phyloP scores from a whole-genome alignment of 805 yeast genomes.

The Debaryomyces maramus region DNA sequence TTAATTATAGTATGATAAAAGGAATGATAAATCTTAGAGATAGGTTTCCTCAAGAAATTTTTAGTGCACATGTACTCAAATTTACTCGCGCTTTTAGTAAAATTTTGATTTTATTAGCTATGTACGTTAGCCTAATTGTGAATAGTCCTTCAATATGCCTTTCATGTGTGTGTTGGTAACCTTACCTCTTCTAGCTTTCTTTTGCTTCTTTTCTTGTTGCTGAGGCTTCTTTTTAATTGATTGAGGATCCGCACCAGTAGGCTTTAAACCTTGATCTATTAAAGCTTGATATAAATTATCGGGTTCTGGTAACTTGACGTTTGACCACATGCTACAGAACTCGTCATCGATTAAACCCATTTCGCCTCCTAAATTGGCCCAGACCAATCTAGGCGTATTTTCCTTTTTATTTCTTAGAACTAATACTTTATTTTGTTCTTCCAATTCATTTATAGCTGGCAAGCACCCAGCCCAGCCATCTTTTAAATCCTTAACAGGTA shows the following conservation, averaged over 20 bases:
- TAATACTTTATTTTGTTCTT: constrained; percentile 70
- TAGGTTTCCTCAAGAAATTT: constrained; percentile 1
- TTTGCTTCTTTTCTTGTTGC: constrained; percentile 69
- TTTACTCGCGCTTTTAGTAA: background rate
- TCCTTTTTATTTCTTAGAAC: constrained; percentile 92
- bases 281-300: constrained; percentile 78
- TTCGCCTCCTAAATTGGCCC: constrained; percentile 84
- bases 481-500: constrained; percentile 73
- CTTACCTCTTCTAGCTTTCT: constrained; percentile 90
- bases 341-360: constrained; percentile 73
- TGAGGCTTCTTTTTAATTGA: constrained; percentile 67
- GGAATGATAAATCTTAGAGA: background rate
- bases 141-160: constrained; percentile 88
- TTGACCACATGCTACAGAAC: constrained; percentile 79
- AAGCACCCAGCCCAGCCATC: constrained; percentile 96
- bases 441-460: constrained; percentile 75
- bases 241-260: constrained; percentile 98
- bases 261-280: constrained; percentile 85
- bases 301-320: constrained; percentile 75
- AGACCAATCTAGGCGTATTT: constrained; percentile 84
- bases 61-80: background rate
- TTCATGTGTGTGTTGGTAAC: constrained; percentile 96
- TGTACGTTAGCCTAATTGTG: constrained; percentile 31
- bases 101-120: background rate
- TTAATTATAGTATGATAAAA: background rate